These are phyloP conservation scores for Abelmoschus esculentus DNA, from an alignment of 345 rosid species.

Conservation along the genomic window DNA sequence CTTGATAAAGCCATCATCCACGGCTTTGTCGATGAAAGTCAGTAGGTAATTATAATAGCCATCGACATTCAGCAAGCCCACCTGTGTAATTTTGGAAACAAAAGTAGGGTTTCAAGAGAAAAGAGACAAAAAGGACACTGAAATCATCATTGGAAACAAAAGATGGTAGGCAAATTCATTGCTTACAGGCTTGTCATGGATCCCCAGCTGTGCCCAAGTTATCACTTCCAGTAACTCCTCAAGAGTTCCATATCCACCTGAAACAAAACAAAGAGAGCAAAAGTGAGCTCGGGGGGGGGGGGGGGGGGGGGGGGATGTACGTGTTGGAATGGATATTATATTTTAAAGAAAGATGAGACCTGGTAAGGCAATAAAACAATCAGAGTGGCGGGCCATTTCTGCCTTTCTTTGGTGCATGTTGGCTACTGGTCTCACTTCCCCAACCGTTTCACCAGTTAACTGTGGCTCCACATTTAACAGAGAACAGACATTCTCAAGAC, in stretches of 20 bases:
- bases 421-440: conserved; percentile 79
- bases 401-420: conserved; percentile 98
- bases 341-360: conserved; percentile 33
- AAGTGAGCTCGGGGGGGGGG: neutral
- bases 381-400: conserved; percentile 92
- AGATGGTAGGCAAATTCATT: neutral
- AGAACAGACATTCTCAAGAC: neutral
- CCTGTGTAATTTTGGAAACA: conserved; percentile 36
- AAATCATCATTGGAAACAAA: neutral
- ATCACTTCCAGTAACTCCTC: conserved; percentile 86
- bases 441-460: conserved; percentile 79
- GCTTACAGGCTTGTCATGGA: conserved; percentile 92
- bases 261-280: conserved; percentile 1
- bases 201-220: conserved; percentile 93
- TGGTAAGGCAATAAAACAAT: conserved; percentile 94
- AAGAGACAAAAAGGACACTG: neutral
- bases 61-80: conserved; percentile 92
- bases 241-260: conserved; percentile 94
- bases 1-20: conserved; percentile 88
- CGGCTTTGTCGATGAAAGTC: conserved; percentile 88
- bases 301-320: neutral
- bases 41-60: conserved; percentile 83
- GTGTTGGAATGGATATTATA: neutral
- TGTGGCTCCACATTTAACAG: conserved; percentile 14
- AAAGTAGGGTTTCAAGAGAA: neutral